Conservation (phyloP, 192 early-diverging fungal species). For the Fimicolochytrium jonesii region DNA sequence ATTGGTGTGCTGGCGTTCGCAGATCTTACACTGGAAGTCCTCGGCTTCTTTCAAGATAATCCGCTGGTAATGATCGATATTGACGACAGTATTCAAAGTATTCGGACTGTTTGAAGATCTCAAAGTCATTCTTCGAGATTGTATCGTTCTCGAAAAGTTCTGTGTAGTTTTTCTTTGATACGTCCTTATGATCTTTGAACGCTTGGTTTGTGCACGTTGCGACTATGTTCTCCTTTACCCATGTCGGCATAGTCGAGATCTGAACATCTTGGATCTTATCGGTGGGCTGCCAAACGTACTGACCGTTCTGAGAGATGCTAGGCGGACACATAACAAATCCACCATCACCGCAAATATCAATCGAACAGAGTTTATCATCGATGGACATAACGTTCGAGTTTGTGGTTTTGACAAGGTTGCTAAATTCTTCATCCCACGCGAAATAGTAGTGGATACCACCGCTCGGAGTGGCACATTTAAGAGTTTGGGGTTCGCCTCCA, state of each 20-base stretch:
- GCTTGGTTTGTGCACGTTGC: not conserved
- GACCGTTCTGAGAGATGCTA: not conserved
- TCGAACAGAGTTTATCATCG: conserved; percentile 6
- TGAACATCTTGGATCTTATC: conserved; percentile 5
- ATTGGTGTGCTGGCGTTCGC: conserved; percentile 8
- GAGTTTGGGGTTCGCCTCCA: conserved; percentile 4
- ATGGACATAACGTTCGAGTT: conserved; percentile 9
- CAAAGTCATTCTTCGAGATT: not conserved
- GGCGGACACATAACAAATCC: conserved; percentile 11
- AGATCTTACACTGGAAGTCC: conserved; percentile 12
- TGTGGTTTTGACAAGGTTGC: conserved; percentile 2
- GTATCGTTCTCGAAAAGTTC: conserved; percentile 4
- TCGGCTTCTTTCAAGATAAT: conserved; percentile 11
- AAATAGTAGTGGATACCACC: conserved; percentile 17
- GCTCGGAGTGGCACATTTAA: conserved; percentile 10
- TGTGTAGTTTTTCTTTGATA: not conserved
- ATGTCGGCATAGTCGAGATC: not conserved
- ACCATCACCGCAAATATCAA: conserved; percentile 16
- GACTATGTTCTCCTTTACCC: conserved; percentile 3
- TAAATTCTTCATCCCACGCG: not conserved
- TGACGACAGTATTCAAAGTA: not conserved
- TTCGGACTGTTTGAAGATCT: conserved; percentile 2
- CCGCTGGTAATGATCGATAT: conserved; percentile 9
- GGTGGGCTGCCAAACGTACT: conserved; percentile 11
- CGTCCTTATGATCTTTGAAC: not conserved